These are phyloP conservation scores for Mentha longifolia DNA, from an alignment of 257 asterid genomes.

Conservation along the genomic window DNA sequence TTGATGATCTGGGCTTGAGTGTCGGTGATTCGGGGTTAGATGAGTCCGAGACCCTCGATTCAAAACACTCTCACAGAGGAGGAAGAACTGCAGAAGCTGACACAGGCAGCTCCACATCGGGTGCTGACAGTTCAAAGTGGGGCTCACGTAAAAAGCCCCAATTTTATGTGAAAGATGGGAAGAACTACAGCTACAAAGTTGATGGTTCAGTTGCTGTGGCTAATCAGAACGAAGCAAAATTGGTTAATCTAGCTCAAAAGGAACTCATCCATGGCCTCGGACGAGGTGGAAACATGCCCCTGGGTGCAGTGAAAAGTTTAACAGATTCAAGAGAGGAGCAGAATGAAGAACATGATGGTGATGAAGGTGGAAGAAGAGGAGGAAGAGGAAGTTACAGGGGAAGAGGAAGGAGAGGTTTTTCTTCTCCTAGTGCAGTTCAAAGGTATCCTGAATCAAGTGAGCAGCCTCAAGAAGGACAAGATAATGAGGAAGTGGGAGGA, in stretches of 20 bases:
- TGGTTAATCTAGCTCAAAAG: slow-evolving; percentile 69
- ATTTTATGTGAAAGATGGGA: slow-evolving; percentile 90
- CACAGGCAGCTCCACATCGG: slow-evolving; percentile 46
- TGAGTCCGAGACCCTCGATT: slow-evolving; percentile 55
- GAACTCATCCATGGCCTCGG: slow-evolving; percentile 86
- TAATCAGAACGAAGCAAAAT: slow-evolving; percentile 65
- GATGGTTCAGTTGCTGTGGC: slow-evolving; percentile 85
- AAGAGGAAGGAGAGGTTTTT: slow-evolving; percentile 45
- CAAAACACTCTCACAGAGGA: slow-evolving; percentile 39
- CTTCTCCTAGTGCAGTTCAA: slow-evolving; percentile 6
- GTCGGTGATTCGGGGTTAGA: slow-evolving; percentile 77
- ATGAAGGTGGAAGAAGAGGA: slow-evolving; percentile 47
- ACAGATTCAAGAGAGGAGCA: slow-evolving; percentile 42
- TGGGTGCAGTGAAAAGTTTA: slow-evolving; percentile 60
- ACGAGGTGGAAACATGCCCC: slow-evolving; percentile 82
- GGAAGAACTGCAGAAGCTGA: slow-evolving; percentile 44
- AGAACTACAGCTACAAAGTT: slow-evolving; percentile 90
- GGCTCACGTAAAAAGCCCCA: slow-evolving; percentile 73
- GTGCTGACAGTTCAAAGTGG: slow-evolving; percentile 61
- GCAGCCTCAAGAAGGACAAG: slow-evolving; percentile 33
- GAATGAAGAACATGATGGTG: slow-evolving; percentile 32
- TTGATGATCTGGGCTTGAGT: slow-evolving; percentile 88
- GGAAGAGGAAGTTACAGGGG: slow-evolving; percentile 48
- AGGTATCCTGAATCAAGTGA: slow-evolving; percentile 30
- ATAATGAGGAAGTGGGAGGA: slow-evolving; percentile 40